A percentile compares a stretch with the other conserved stretches of the same genome.
These are phyloP conservation scores for Pulveroboletus sp. DNA, from an alignment of 768 basidiomycete species.

Conservation along the genomic window DNA sequence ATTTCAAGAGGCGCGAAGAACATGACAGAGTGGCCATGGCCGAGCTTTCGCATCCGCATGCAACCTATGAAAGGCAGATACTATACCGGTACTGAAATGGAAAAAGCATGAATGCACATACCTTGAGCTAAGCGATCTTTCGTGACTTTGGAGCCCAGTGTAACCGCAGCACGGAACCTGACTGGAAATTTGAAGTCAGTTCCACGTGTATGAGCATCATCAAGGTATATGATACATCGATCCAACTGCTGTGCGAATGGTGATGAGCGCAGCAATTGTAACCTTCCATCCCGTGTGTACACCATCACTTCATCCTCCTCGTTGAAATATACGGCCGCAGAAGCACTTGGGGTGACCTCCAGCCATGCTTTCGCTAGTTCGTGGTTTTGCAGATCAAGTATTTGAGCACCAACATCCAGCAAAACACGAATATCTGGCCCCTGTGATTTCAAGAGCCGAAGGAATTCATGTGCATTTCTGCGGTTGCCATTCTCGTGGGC, in stretches of 20 bases:
- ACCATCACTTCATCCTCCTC: no score
- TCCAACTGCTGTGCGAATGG: no score
- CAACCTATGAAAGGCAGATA: no score
- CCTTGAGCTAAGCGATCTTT: no score
- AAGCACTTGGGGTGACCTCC: neutral
- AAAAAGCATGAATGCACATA: no score
- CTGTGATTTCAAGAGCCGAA: slow-evolving; percentile 31
- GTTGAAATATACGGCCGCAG: slow-evolving; percentile 24
- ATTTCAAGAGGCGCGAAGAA: no score
- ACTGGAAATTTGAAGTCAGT: slow-evolving; percentile 12
- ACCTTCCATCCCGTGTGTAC: no score
- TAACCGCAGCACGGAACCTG: no score
- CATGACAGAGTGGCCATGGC: slow-evolving; percentile 43
- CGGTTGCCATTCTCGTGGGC: neutral
- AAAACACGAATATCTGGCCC: no score
- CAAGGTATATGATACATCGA: slow-evolving; percentile 8
- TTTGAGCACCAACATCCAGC: slow-evolving; percentile 52
- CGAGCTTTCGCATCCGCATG: slow-evolving; percentile 54
- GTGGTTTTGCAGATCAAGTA: slow-evolving; percentile 43
- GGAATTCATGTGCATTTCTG: slow-evolving; percentile 19
- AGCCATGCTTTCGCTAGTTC: slow-evolving; percentile 42
- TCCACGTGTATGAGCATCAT: slow-evolving; percentile 12
- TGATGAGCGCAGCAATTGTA: no score
- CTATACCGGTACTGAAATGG: no score
- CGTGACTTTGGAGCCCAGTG: no score